phyloP scores from a whole-genome alignment of 1,284 basidiomycete species.

The Paramarasmius palmivorus region DNA sequence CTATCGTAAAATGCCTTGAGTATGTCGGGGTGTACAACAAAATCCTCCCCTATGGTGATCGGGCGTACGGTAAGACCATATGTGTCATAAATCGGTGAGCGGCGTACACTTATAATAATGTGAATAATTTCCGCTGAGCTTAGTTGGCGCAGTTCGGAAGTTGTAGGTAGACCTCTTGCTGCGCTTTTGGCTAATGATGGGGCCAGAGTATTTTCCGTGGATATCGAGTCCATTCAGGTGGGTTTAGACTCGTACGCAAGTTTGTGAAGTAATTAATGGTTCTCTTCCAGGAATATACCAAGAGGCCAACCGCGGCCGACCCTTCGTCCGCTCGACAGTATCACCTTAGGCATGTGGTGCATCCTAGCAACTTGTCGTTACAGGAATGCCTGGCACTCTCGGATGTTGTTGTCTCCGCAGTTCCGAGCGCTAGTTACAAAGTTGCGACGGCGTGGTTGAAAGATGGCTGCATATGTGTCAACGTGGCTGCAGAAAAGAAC shows the following conservation, averaged over 20 bases:
- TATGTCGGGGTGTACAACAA: slow-evolving; percentile 90
- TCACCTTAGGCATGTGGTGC: slow-evolving; percentile 84
- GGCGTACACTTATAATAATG: neutral
- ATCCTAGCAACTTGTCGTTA: slow-evolving; percentile 65
- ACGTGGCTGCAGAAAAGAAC: slow-evolving; percentile 96
- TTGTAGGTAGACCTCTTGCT: slow-evolving; percentile 93
- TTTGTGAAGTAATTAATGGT: neutral
- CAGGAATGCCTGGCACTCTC: slow-evolving; percentile 79
- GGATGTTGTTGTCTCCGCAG: slow-evolving; percentile 91
- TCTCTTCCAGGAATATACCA: slow-evolving; percentile 74
- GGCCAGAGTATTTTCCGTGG: slow-evolving; percentile 91
- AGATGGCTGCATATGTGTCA: slow-evolving; percentile 91
- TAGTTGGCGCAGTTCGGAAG: slow-evolving; percentile 73
- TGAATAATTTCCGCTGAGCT: neutral
- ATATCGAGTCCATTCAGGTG: slow-evolving; percentile 91
- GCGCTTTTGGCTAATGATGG: slow-evolving; percentile 95
- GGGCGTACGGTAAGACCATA: slow-evolving; percentile 90
- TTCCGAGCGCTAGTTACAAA: slow-evolving; percentile 87
- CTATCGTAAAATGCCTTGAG: slow-evolving; percentile 95
- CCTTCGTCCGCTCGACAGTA: slow-evolving; percentile 48
- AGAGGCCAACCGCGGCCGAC: slow-evolving; percentile 63
- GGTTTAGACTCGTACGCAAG: slow-evolving; percentile 14
- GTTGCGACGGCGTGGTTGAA: slow-evolving; percentile 87
- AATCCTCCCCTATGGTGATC: slow-evolving; percentile 90
- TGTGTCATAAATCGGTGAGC: slow-evolving; percentile 90